Evolutionary conservation across 208 protist genomes (phyloP).

Genomic region (Crithidia acanthocephali): DNA sequence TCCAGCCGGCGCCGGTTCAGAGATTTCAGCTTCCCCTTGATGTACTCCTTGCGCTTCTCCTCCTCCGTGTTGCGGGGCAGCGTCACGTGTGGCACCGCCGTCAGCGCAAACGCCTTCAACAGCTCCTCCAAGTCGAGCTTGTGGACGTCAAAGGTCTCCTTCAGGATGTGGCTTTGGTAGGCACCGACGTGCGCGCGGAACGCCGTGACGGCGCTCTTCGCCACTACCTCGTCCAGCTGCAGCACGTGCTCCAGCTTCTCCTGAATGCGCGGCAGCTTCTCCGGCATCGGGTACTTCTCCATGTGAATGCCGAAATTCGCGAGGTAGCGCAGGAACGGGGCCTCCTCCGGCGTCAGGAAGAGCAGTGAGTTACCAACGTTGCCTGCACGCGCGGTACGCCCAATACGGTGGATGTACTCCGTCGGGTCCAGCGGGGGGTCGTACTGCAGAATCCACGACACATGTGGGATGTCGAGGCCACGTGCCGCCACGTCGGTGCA

Average conservation of each 20-base stretch:
- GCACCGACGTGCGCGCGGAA: constrained; percentile 93
- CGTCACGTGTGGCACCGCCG: constrained; percentile 81
- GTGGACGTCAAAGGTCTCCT: constrained; percentile 93
- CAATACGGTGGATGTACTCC: constrained; percentile 97
- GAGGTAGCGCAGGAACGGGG: constrained; percentile 89
- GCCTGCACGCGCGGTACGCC: constrained; percentile 96
- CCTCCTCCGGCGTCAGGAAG: constrained; percentile 94
- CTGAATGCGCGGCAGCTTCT: constrained; percentile 76
- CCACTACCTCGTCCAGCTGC: constrained; percentile 86
- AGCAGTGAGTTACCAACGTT: constrained; percentile 92
- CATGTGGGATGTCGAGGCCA: constrained; percentile 95
- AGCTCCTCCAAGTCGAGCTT: constrained; percentile 93
- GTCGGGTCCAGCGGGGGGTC: constrained; percentile 96
- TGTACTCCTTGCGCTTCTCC: constrained; percentile 82
- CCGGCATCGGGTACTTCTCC: constrained; percentile 73
- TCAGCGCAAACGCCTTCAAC: constrained; percentile 93
- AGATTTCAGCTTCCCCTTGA: constrained; percentile 91
- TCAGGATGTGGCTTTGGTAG: constrained; percentile 94
- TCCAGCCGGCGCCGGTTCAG: constrained; percentile 68
- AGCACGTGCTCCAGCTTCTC: constrained; percentile 90
- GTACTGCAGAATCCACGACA: constrained; percentile 98
- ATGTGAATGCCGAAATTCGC: constrained; percentile 79
- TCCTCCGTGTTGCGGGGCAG: constrained; percentile 68
- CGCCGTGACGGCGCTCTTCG: constrained; percentile 91
- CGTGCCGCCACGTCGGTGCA: constrained; percentile 96